Evolutionary conservation across 257 asterid species (phyloP).

Genomic region (Linaria vulgaris): DNA sequence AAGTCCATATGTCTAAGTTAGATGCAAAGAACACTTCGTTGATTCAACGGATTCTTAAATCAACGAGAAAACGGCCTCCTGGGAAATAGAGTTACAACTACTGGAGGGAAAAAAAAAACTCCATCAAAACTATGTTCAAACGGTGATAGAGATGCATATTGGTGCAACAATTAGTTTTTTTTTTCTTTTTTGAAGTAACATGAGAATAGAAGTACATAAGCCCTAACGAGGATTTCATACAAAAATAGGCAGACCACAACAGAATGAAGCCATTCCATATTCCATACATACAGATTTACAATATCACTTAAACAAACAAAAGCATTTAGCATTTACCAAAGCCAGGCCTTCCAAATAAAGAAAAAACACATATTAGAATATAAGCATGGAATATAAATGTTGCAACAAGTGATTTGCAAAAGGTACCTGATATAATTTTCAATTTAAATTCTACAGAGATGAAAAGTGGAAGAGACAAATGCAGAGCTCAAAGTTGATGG

Average conservation of each 20-base stretch:
- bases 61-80: conserved; percentile 23
- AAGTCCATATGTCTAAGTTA: conserved; percentile 50
- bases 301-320: background rate
- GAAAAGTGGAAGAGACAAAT: background rate
- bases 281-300: background rate
- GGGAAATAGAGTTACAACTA: conserved; percentile 43
- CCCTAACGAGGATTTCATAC: background rate
- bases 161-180: background rate
- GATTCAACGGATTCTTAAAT: too few species aligned
- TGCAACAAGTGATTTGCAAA: background rate
- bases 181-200: too few species aligned
- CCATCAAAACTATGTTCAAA: conserved; percentile 21
- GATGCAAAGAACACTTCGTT: too few species aligned
- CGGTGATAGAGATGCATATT: conserved; percentile 30
- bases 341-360: background rate
- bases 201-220: too few species aligned
- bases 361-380: too few species aligned
- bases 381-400: too few species aligned
- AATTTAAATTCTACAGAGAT: background rate
- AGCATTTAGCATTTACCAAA: background rate
- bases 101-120: conserved; percentile 34
- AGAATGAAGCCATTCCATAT: too few species aligned
- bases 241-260: too few species aligned
- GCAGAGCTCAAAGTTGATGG: too few species aligned
- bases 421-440: conserved; percentile 11